These are phyloP conservation scores for Nissolia schottii DNA, from an alignment of 306 rosid genomes.

Conservation along the genomic window DNA sequence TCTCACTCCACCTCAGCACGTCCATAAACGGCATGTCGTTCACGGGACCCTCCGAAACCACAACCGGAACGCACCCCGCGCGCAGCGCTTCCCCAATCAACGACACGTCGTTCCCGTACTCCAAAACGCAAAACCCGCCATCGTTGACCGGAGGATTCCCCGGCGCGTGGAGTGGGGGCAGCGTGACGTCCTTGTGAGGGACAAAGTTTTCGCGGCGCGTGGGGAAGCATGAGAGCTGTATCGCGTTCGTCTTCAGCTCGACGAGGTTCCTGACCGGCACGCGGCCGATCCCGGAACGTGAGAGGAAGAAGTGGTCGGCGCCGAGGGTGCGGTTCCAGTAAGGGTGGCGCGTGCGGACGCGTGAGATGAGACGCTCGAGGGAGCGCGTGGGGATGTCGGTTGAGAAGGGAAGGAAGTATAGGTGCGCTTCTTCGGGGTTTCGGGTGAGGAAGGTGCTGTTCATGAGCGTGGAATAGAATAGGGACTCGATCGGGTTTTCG, in stretches of 20 bases:
- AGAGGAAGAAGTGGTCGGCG: slow-evolving; percentile 69
- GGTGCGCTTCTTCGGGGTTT: slow-evolving; percentile 49
- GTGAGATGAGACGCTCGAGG: slow-evolving; percentile 37
- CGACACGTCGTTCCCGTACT: slow-evolving; percentile 32
- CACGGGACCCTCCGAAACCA: slow-evolving; percentile 41
- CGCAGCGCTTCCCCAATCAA: slow-evolving; percentile 57
- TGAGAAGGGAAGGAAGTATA: slow-evolving; percentile 63
- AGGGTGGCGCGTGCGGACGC: slow-evolving; percentile 35
- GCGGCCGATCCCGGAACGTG: slow-evolving; percentile 35
- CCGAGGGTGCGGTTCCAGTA: slow-evolving; percentile 87
- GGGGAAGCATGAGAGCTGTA: slow-evolving; percentile 68
- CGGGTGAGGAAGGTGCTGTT: slow-evolving; percentile 42
- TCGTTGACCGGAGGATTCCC: not conserved
- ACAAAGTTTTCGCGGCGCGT: slow-evolving; percentile 28
- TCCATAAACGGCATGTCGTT: slow-evolving; percentile 70
- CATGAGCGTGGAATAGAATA: slow-evolving; percentile 48
- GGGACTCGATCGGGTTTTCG: slow-evolving; percentile 26
- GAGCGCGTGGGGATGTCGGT: slow-evolving; percentile 39
- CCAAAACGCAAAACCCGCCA: slow-evolving; percentile 46
- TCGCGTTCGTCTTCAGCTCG: slow-evolving; percentile 64
- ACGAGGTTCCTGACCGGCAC: slow-evolving; percentile 49
- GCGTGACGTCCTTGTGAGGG: slow-evolving; percentile 67
- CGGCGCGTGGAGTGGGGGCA: slow-evolving; percentile 35
- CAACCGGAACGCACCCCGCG: slow-evolving; percentile 60
- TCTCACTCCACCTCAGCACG: slow-evolving; percentile 67